Evolutionary conservation across 345 rosid genomes (phyloP), one percentile per base, ranked within the genome.

Genomic region (Hibiscus tridactylites): DNA sequence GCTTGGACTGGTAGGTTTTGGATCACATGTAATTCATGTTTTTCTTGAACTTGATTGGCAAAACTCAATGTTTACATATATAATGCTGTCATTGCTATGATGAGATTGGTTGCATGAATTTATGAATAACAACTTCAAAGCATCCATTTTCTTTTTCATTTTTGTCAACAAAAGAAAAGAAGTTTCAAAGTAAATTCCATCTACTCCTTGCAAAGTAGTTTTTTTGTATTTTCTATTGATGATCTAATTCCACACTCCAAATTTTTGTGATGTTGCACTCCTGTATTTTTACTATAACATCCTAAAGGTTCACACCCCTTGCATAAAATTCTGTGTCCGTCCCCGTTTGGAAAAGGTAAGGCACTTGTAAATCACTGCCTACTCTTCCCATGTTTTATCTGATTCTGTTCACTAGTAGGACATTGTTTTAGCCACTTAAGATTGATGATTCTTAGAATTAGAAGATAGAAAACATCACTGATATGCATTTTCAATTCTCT

Each of bases 1-100:
- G 94, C 77, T 77, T 89, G 76, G 90, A 89, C 81, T 89, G 94
- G 94, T 89, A 83, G 82, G 78, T 52, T 54, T 66, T 67, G 16
- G 16, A 44, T 17, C 19, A 59, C 53, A 24, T 35, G 11, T 44
- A 44, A 65, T 24, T 24, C 35, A 21, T 65, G 37, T 65, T 44
- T 42, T 44, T 28, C 29, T 44, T 44, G 17, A 24, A 65, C 28
- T 24, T 24, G 13, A 3, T 65, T 24, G 56, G 54, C 35, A 24
- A 46, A 24, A 24, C 46, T 46, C 31, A 10, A 47, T 21, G 35
- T 3, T n/a, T 35, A 8, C 47, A 35, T 35, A 35, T 62, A n/a
- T 44, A 21, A 16, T 0, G 3, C 24, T 1, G 7, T 15, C 67
- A 9, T 13, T n/a, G 66, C 13, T 33, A 35, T 62, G 24, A 16